Evolutionary conservation across 2,329 filamentous ascomycete species (phyloP).

Genomic region (Fusarium sp.): DNA sequence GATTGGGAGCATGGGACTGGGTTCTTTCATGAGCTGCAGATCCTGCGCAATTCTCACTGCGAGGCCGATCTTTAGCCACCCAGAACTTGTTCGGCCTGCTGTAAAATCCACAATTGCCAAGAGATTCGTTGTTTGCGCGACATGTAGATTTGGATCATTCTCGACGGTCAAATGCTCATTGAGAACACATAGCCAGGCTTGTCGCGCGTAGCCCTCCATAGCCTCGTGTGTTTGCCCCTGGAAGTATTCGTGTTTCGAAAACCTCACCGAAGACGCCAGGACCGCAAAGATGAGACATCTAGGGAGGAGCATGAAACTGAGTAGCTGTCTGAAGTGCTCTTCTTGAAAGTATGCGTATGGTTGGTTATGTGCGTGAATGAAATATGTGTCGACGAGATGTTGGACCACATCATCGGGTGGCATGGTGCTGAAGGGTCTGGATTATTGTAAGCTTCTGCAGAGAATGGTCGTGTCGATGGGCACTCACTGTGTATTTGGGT

Average conservation of each 20-base stretch:
- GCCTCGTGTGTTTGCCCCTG: conserved; percentile 3
- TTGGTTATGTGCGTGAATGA: conserved; percentile 11
- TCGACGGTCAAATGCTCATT: conserved; percentile 2
- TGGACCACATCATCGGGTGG: conserved; percentile 3
- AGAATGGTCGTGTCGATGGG: not conserved
- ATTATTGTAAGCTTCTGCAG: not conserved
- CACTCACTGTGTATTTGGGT: not conserved
- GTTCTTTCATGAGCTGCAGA: conserved; percentile 13
- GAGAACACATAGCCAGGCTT: conserved; percentile 7
- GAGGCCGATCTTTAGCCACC: conserved; percentile 19
- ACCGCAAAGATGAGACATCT: conserved; percentile 10
- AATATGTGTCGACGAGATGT: conserved; percentile 6
- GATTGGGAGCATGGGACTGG: not conserved
- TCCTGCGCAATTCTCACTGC: conserved; percentile 17
- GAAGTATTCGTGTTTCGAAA: conserved; percentile 11
- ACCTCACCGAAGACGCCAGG: conserved; percentile 6
- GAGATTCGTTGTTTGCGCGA: not conserved
- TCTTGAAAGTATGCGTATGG: conserved; percentile 14
- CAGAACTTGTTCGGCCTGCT: conserved; percentile 10
- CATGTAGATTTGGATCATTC: not conserved
- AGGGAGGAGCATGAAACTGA: not conserved
- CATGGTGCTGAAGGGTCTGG: conserved; percentile 8
- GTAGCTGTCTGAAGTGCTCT: conserved; percentile 1
- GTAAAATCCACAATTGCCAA: not conserved
- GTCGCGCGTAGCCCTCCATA: not conserved